Conservation (phyloP, 208 protist species). For the Trichomonas tenax region DNA sequence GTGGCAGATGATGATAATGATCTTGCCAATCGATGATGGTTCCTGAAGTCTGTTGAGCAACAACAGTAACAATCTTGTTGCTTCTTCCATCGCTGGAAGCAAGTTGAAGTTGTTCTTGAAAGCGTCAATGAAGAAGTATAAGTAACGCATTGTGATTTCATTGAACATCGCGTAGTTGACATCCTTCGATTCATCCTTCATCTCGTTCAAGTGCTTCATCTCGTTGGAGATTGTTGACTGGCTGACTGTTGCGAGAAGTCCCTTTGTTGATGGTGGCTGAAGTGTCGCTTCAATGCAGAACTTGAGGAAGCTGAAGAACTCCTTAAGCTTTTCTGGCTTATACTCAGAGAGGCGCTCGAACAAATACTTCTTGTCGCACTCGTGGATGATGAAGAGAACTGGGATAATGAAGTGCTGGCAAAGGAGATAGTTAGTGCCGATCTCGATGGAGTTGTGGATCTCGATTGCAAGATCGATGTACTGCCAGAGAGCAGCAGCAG, state of each 20-base stretch:
- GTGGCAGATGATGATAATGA: background rate
- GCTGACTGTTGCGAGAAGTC: background rate
- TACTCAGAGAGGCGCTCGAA: background rate
- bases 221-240: background rate
- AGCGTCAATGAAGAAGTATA: background rate
- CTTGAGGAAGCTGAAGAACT: background rate
- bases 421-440: background rate
- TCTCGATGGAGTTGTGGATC: too few relatives aligned
- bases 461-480: background rate
- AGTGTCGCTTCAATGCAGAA: background rate
- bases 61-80: background rate
- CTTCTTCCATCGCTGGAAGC: background rate
- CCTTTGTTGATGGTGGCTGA: background rate
- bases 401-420: background rate
- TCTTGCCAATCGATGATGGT: background rate
- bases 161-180: background rate
- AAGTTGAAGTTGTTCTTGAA: background rate
- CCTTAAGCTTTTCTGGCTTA: background rate
- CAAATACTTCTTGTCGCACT: background rate
- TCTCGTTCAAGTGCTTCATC: background rate
- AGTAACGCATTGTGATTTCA: background rate
- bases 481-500: background rate
- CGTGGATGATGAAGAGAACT: background rate
- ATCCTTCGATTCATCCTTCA: background rate
- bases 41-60: background rate